A percentile compares a stretch with the other conserved stretches of the same genome.
Conservation (phyloP, 768 basidiomycete genomes). For the Fomitopsis serialis region DNA sequence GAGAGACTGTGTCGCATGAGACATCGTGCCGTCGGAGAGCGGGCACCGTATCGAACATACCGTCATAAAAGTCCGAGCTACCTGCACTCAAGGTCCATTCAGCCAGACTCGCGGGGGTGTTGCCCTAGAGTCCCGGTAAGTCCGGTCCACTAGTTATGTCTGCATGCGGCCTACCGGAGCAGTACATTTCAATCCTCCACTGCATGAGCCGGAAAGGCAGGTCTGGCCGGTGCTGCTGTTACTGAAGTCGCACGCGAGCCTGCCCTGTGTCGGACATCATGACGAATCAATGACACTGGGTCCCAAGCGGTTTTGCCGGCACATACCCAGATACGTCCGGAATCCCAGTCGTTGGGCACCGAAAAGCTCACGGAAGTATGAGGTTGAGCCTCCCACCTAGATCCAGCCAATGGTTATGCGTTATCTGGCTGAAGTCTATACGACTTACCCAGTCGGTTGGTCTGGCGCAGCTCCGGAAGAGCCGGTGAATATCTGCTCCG, state of each 20-base stretch:
- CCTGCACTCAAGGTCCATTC: constrained; percentile 28
- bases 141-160: background rate
- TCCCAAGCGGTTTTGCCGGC: background rate
- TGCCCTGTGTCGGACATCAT: constrained; percentile 8
- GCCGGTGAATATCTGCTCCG: constrained; percentile 12
- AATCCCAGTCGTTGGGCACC: constrained; percentile 60
- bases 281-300: background rate
- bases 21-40: background rate
- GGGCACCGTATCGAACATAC: background rate
- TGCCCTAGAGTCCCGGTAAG: background rate
- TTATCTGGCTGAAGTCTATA: too few relatives aligned
- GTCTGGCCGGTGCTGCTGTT: constrained; percentile 34
- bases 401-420: background rate
- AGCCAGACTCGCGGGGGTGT: constrained; percentile 27
- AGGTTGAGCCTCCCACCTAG: constrained; percentile 31
- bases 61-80: constrained; percentile 17
- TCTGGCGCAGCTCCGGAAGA: constrained; percentile 17
- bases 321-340: constrained; percentile 59
- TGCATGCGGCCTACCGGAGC: constrained; percentile 37
- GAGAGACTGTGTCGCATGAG: constrained; percentile 7
- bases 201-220: constrained; percentile 64
- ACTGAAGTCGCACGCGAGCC: constrained; percentile 50
- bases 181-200: constrained; percentile 60
- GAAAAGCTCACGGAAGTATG: constrained; percentile 37
- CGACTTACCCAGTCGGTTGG: constrained; percentile 25